phyloP scores from a whole-genome alignment of 495 filamentous ascomycete species.

The Trichoderma reesei region DNA sequence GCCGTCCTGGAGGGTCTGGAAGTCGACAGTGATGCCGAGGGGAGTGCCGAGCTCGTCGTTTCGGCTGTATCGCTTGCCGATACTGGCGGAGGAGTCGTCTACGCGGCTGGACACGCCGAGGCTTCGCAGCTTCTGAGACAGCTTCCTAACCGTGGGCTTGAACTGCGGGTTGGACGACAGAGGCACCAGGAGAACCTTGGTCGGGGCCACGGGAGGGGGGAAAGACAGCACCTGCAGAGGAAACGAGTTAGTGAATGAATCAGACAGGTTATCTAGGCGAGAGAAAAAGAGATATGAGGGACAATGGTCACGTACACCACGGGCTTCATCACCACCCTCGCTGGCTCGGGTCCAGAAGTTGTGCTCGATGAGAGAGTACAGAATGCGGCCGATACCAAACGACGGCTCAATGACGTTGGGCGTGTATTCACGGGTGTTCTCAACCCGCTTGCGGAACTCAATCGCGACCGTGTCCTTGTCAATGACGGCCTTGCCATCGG shows the following conservation, averaged over 20 bases:
- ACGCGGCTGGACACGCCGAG: slow-evolving; percentile 54
- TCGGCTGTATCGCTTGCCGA: slow-evolving; percentile 64
- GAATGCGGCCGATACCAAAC: slow-evolving; percentile 72
- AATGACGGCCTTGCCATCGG: slow-evolving; percentile 52
- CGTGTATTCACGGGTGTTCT: slow-evolving; percentile 66
- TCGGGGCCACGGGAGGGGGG: slow-evolving; percentile 61
- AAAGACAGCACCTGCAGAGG: slow-evolving; percentile 55
- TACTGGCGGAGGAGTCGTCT: slow-evolving; percentile 58
- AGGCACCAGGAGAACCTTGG: slow-evolving; percentile 67
- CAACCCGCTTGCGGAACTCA: slow-evolving; percentile 56
- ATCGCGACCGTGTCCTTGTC: slow-evolving; percentile 60
- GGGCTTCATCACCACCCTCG: slow-evolving; percentile 58
- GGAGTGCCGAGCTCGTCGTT: slow-evolving; percentile 69
- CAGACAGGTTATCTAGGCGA: background rate
- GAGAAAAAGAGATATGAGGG: too few species aligned
- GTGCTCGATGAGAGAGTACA: slow-evolving; percentile 73
- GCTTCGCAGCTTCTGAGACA: slow-evolving; percentile 50
- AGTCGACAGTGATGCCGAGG: slow-evolving; percentile 62
- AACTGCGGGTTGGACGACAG: slow-evolving; percentile 55
- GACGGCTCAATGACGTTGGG: slow-evolving; percentile 82
- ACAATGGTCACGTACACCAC: slow-evolving; percentile 47
- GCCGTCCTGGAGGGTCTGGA: slow-evolving; percentile 63
- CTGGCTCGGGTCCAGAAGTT: slow-evolving; percentile 61
- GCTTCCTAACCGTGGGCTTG: slow-evolving; percentile 41
- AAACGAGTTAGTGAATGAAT: slow-evolving; percentile 15